phyloP scores from a whole-genome alignment of 306 rosid species.

The Citrullus amarus region DNA sequence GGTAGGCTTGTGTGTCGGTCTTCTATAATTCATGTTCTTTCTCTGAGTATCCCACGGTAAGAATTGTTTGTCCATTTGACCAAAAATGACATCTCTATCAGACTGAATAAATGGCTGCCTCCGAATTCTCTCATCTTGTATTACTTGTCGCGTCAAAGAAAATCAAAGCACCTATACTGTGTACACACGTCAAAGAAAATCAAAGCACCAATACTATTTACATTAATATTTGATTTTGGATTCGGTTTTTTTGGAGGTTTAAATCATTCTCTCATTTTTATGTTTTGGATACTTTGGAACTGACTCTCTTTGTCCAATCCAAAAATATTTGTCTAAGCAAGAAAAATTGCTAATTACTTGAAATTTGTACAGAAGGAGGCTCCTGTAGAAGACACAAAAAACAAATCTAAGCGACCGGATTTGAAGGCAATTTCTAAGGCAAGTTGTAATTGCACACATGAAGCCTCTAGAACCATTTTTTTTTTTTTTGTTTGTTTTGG shows the following conservation, averaged over 20 bases:
- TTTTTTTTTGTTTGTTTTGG: neutral
- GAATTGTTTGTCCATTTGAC: neutral
- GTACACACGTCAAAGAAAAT: neutral
- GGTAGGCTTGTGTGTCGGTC: slow-evolving; percentile 9
- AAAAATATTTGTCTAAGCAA: neutral
- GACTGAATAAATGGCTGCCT: neutral
- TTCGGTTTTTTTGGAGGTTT: neutral
- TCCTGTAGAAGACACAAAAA: slow-evolving; percentile 20
- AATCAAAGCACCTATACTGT: neutral
- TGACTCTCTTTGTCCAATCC: neutral
- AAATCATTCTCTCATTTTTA: neutral
- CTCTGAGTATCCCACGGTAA: neutral
- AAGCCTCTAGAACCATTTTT: neutral
- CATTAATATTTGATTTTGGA: neutral
- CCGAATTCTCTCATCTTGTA: neutral
- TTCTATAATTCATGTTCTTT: neutral
- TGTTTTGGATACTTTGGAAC: neutral
- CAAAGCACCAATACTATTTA: neutral
- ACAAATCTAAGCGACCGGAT: slow-evolving; percentile 64
- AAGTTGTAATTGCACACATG: slow-evolving; percentile 17
- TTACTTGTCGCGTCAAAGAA: neutral
- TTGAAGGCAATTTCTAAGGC: slow-evolving; percentile 74
- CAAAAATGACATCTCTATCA: neutral
- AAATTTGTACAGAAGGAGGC: slow-evolving; percentile 24
- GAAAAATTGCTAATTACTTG: neutral